Evolutionary conservation across 208 protist genomes (phyloP), one percentile per base, ranked within the genome.

Genomic region (Acanthamoeba polyphaga): DNA sequence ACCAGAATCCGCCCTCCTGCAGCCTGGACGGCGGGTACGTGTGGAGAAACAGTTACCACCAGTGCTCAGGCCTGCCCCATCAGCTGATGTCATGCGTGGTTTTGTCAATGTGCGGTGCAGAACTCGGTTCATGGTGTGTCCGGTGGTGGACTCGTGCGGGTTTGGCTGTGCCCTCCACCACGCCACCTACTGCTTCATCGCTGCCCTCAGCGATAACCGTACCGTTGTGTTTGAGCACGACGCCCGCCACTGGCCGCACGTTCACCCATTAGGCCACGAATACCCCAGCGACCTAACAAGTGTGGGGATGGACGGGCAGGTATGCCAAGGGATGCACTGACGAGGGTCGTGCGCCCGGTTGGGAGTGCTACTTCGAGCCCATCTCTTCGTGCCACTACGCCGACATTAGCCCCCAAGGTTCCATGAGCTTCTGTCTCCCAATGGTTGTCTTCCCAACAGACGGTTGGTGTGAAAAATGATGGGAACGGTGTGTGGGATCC

Each of bases 291-390:
- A 27, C 27, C 66, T 29, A 27, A 2, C 15, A 5, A 72, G 29
- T 6, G 6, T 43, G 38, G 4, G 38, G 38, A 43, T 43, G 38
- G 38, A 4, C 38, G 38, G 38, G 38, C 38, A 84, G 76, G 46
- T 84, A 84, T 34, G 76, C 76, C 43, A 53, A 55, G 19, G 76
- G 76, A 27, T 84, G 76, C 46, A 53, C 15, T 13, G 76, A 84
- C 7, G 76, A 46, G 32, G 76, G 27, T 55, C 76, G 76, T 7
- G 32, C 76, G 6, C 4, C 29, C 4, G 76, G 76, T 53, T 84
- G 76, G 76, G 76, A 84, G 46, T 84, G 76, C 46, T 84, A 84
- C n/a, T 84, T 84, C 76, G 34, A 84, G 38, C 76, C 76, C 43
- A 13, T 84, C 24, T 84, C 76, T 19, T 84, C 76, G 10, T 84